Percentiles rank a stretch among this genome's conserved stretches.
These are phyloP conservation scores for Cystobasidium sp. DNA, from an alignment of 1,284 basidiomycete species.

Conservation along the genomic window DNA sequence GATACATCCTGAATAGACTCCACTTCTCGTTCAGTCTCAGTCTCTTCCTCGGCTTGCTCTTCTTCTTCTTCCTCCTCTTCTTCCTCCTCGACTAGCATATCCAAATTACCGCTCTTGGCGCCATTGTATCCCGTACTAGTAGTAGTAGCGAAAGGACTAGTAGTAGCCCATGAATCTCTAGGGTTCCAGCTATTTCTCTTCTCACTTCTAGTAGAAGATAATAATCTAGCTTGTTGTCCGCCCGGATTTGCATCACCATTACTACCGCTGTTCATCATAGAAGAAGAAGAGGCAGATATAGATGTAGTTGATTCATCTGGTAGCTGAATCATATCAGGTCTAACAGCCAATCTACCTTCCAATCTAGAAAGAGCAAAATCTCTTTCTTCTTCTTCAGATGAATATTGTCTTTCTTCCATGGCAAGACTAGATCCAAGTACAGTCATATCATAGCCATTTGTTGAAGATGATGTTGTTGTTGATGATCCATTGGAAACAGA, in stretches of 20 bases:
- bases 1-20: neutral
- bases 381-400: constrained; percentile 29
- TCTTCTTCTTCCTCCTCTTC: constrained; percentile 46
- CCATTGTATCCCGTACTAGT: neutral
- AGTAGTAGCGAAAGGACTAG: constrained; percentile 14
- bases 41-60: constrained; percentile 5
- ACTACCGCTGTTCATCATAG: neutral
- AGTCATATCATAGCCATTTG: constrained; percentile 5
- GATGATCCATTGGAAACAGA: neutral
- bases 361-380: constrained; percentile 29
- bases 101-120: constrained; percentile 27
- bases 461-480: neutral
- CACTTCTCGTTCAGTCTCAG: neutral
- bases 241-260: neutral
- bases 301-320: constrained; percentile 8
- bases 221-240: constrained; percentile 6
- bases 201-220: neutral
- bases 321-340: constrained; percentile 28
- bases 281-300: neutral
- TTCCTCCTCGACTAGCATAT: constrained; percentile 47
- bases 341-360: constrained; percentile 26
- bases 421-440: constrained; percentile 22
- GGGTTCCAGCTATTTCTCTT: constrained; percentile 20
- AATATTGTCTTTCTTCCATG: constrained; percentile 10
- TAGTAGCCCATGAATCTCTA: constrained; percentile 27